phyloP scores from a whole-genome alignment of 176 grass and related monocot genomes.

The Miscanthus lutarioriparius region DNA sequence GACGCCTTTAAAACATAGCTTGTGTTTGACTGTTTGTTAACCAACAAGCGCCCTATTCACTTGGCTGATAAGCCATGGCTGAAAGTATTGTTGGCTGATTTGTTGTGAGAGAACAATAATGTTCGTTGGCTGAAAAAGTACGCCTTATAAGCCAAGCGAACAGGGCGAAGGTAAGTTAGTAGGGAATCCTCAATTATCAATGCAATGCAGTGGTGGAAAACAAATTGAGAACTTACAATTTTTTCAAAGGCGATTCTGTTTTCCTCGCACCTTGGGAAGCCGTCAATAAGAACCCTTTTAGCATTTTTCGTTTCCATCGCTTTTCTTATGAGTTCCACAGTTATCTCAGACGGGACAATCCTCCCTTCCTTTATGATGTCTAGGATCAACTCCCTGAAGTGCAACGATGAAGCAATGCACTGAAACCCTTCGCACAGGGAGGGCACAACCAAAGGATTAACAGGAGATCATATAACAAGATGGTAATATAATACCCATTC shows the following conservation, averaged over 20 bases:
- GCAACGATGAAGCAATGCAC: conserved; percentile 5
- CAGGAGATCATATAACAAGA: neutral
- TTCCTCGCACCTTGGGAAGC: conserved; percentile 90
- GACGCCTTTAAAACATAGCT: no score
- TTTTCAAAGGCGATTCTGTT: conserved; percentile 91
- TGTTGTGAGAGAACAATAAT: no score
- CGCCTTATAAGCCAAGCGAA: no score
- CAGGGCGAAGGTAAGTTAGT: neutral
- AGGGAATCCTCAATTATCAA: neutral
- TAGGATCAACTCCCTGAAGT: conserved; percentile 59
- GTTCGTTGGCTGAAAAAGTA: no score
- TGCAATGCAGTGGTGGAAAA: conserved; percentile 31
- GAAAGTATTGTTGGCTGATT: no score
- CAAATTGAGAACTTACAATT: conserved; percentile 64
- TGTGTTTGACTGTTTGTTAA: no score
- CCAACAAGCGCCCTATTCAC: no score
- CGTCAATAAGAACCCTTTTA: conserved; percentile 83
- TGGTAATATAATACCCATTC: conserved; percentile 64
- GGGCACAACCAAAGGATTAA: neutral
- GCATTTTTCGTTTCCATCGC: conserved; percentile 60
- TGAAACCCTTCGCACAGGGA: no score
- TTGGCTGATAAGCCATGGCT: no score
- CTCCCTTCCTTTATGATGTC: conserved; percentile 86
- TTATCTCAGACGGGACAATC: conserved; percentile 96
- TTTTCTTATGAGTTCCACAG: conserved; percentile 71